A percentile compares a stretch with the other conserved stretches of the same genome.
Evolutionary conservation across 2,329 filamentous ascomycete species (phyloP).

Genomic region (Nothophoma quercina): DNA sequence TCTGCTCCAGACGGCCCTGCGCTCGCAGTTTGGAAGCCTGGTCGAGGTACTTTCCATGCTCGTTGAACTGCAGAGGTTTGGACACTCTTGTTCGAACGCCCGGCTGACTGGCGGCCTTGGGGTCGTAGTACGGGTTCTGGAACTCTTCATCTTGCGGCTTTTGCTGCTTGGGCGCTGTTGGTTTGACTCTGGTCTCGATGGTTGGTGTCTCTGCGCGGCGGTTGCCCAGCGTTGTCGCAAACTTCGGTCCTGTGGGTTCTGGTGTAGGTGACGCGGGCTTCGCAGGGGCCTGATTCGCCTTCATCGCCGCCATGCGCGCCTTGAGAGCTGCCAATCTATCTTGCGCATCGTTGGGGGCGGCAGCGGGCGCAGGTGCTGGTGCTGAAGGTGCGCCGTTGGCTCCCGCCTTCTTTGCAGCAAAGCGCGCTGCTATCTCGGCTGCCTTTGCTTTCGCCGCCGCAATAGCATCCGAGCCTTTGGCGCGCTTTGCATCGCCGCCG

Average conservation of each 20-base stretch:
- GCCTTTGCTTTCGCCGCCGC: conserved; percentile 46
- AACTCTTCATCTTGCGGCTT: conserved; percentile 63
- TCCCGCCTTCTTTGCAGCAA: conserved; percentile 37
- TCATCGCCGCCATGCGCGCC: conserved; percentile 41
- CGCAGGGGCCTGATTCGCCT: conserved; percentile 69
- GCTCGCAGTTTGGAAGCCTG: conserved; percentile 89
- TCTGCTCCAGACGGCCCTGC: conserved; percentile 87
- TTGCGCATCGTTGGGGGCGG: conserved; percentile 10
- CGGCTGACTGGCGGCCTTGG: conserved; percentile 64
- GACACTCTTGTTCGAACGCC: conserved; percentile 68
- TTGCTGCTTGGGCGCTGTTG: conserved; percentile 46
- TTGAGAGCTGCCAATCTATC: conserved; percentile 29
- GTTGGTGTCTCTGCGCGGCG: conserved; percentile 55
- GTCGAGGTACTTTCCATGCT: conserved; percentile 96
- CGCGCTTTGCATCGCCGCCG: conserved; percentile 45
- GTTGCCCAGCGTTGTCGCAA: conserved; percentile 63
- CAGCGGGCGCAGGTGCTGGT: conserved; percentile 18
- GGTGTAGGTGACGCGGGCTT: conserved; percentile 38
- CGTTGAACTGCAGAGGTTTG: conserved; percentile 85
- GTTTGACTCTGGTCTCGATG: conserved; percentile 40
- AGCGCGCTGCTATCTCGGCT: conserved; percentile 43
- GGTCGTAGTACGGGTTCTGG: conserved; percentile 85
- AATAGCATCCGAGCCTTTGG: conserved; percentile 47
- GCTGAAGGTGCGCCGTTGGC: conserved; percentile 28
- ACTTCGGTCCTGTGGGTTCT: conserved; percentile 59